Evolutionary conservation across 441 rosid species (phyloP), one percentile per base, ranked within the genome.

Genomic region (Populus hybrid): DNA sequence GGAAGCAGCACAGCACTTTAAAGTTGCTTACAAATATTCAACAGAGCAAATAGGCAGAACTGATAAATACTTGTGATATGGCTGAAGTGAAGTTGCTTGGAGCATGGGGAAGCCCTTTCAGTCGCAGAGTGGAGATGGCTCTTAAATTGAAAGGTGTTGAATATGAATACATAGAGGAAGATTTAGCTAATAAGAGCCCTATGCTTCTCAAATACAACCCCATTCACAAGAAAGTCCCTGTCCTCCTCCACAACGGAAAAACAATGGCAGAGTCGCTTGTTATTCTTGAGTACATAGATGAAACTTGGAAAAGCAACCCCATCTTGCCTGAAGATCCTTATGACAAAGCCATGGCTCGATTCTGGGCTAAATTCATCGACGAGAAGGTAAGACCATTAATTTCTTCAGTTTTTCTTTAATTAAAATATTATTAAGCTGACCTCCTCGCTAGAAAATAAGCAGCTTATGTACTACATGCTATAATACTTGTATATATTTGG

Each of bases 291-390:
- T 29, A 29, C 31, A 29, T 29, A 6, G 77, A 76, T 50, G 83
- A 80, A 42, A 72, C 77, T 64, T 80, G 78, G 96, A 87, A 84
- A 50, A 23, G 29, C 29, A 69, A 85, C 73, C 86, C 90, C 20
- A 81, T 90, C 73, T 81, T 92, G 78, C 92, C 93, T 1, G 69
- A 64, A 24, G 82, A 87, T 82, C 89, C 94, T 11, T 82, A 85
- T 50, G 87, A 86, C 20, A 83, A 84, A 77, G 91, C 94, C 78
- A 40, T 64, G 73, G 89, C 92, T 4, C 90, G 89, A 65, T 89
- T 92, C 75, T 92, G 92, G 92, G 86, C 89, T 24, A 83, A 82
- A 69, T 87, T 85, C 84, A 66, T 89, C 2, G 93, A 88, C 31
- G 86, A 86, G 0, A 86, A 87, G 90, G 91, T 90, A 81, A n/a